phyloP scores from a whole-genome alignment of 2,329 filamentous ascomycete genomes.

The Talaromyces sp. region DNA sequence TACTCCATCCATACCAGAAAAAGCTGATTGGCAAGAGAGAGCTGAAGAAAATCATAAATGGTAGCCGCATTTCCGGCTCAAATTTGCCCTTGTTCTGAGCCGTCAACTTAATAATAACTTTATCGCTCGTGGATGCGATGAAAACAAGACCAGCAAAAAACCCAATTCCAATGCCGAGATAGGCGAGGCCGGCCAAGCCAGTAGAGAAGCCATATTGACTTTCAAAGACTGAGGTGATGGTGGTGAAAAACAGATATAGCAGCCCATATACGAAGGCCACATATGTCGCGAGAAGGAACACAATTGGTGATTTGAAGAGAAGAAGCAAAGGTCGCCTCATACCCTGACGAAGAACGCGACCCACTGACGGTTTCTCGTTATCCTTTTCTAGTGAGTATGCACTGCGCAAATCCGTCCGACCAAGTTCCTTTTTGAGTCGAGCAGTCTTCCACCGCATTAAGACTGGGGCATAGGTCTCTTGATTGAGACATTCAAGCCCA shows the following conservation, averaged over 20 bases:
- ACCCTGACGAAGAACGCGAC: constrained; percentile 38
- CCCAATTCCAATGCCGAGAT: constrained; percentile 45
- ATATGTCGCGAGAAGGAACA: constrained; percentile 43
- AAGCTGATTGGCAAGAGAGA: constrained; percentile 25
- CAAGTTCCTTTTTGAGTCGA: constrained; percentile 47
- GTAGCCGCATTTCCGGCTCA: constrained; percentile 11
- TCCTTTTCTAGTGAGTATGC: constrained; percentile 16
- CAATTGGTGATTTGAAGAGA: constrained; percentile 53
- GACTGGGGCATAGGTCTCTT: constrained; percentile 57
- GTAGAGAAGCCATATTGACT: constrained; percentile 46
- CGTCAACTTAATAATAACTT: constrained; percentile 3
- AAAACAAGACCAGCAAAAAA: constrained; percentile 12
- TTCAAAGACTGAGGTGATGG: constrained; percentile 48
- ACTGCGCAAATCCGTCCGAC: constrained; percentile 7
- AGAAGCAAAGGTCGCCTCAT: constrained; percentile 54
- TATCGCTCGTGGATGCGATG: constrained; percentile 10
- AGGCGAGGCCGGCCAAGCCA: constrained; percentile 40
- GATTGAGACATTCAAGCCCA: constrained; percentile 23
- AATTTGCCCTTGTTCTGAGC: constrained; percentile 7
- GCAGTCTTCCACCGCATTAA: constrained; percentile 54
- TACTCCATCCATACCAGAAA: constrained; percentile 51
- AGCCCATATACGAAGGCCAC: constrained; percentile 43
- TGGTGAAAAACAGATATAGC: constrained; percentile 45
- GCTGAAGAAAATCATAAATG: constrained; percentile 6
- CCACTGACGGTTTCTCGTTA: constrained; percentile 43